Evolutionary conservation across 2,329 filamentous ascomycete species (phyloP).

Genomic region (Fusarium floridanum): DNA sequence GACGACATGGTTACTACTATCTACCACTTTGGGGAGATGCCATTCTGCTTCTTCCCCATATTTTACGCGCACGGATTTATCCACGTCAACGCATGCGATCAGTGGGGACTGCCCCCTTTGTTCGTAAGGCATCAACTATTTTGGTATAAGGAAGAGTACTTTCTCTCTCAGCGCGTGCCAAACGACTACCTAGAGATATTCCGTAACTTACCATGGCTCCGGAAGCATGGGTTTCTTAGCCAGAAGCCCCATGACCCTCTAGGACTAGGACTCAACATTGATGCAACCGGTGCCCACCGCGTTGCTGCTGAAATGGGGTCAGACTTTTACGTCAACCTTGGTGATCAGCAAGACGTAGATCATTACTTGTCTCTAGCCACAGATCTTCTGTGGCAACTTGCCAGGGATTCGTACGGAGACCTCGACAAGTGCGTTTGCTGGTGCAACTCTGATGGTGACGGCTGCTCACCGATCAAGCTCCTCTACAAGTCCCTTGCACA

Average conservation of each 20-base stretch:
- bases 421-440: background rate
- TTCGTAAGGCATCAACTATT: background rate
- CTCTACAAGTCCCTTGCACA: background rate
- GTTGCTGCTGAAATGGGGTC: background rate
- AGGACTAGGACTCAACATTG: background rate
- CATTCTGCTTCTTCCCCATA: background rate
- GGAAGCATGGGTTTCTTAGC: background rate
- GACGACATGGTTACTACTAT: background rate
- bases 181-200: fast-evolving
- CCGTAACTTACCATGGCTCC: background rate
- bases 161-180: background rate
- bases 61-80: background rate
- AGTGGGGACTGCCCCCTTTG: background rate
- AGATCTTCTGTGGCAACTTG: background rate
- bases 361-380: background rate
- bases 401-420: background rate
- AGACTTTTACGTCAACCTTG: fast-evolving
- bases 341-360: background rate
- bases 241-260: background rate
- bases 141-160: fast-evolving
- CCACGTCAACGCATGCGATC: background rate
- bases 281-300: background rate
- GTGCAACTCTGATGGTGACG: background rate
- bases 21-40: fast-evolving
- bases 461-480: conserved; percentile 2